Evolutionary conservation across 1,284 basidiomycete genomes (phyloP), one percentile per base, ranked within the genome.

Genomic region (Apiotrichum sp.): DNA sequence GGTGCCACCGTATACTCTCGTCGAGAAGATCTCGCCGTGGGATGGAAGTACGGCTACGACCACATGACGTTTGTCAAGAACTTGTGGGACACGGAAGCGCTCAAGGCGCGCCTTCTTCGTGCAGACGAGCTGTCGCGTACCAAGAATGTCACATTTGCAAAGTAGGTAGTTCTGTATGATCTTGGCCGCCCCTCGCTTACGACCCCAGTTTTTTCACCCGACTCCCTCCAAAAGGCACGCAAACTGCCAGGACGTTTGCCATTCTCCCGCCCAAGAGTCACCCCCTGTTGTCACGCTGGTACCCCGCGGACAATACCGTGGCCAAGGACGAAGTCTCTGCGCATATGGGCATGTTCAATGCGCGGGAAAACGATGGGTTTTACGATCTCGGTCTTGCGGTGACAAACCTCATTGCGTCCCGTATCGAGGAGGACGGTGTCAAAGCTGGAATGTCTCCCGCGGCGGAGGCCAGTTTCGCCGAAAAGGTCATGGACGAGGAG

Each of bases 31-130:
- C 47, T 52, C 6, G 81, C 81, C 5, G 80, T 80, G 34, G 84
- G 88, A 2, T 88, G 87, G 66, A 79, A 80, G 13, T 93, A 86
- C 85, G 84, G 86, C 4, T 84, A 82, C 22, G 92, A 95, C 62
- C 93, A 98, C 73, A 84, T 96, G 82, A 87, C 86, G 65, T 98
- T 90, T 72, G 86, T 96, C 13, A 84, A 86, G 41, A 89, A 83
- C 61, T 77, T 97, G 10, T 97, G 92, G 92, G 87, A 95, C 65
- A 83, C 86, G 59, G 78, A 81, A 33, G 80, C 78, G 1, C 77
- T 93, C 70, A 79, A 80, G 50, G 74, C 72, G 53, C 81, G 93
- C 33, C 66, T 93, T 52, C 82, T 85, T 35, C 77, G 76, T 29
- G 71, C 93, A 42, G 74, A 87, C 50, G 78, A 80, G 43, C 78